Evolutionary conservation across 768 basidiomycete species (phyloP).

Genomic region (Kwoniella dendrophila): DNA sequence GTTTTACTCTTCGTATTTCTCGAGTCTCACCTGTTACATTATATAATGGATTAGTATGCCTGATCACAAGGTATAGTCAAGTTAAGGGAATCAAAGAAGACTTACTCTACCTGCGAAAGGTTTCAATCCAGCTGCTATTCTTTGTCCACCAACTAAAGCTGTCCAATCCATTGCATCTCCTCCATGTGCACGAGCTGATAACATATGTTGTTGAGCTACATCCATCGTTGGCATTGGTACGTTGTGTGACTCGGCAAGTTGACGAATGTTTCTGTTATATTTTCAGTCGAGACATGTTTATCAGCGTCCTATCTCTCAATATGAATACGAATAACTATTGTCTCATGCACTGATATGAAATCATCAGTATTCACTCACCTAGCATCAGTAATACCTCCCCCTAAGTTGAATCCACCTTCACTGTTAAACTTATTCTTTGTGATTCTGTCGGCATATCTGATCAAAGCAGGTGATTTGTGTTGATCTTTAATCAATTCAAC

Average conservation of each 20-base stretch:
- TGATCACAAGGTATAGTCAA: background rate
- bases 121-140: constrained; percentile 69
- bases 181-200: constrained; percentile 76
- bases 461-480: constrained; percentile 68
- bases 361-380: too few species aligned
- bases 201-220: constrained; percentile 71
- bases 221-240: constrained; percentile 56
- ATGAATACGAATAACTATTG: background rate
- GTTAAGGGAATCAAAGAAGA: background rate
- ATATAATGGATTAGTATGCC: background rate
- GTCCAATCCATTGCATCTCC: constrained; percentile 77
- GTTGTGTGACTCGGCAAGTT: constrained; percentile 64
- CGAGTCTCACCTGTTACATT: constrained; percentile 12
- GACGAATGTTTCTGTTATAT: constrained; percentile 62
- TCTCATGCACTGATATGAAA: background rate
- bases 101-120: constrained; percentile 55
- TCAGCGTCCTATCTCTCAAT: too few species aligned
- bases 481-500: constrained; percentile 61
- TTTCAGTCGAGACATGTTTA: too few species aligned
- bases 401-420: constrained; percentile 72
- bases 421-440: constrained; percentile 74
- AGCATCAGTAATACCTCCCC: constrained; percentile 87
- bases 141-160: constrained; percentile 72
- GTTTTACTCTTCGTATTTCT: constrained; percentile 33
- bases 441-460: constrained; percentile 59